Base-by-base conservation (phyloP, 2,329 filamentous ascomycete species). In the Cordyceps fumosorosea region DNA sequence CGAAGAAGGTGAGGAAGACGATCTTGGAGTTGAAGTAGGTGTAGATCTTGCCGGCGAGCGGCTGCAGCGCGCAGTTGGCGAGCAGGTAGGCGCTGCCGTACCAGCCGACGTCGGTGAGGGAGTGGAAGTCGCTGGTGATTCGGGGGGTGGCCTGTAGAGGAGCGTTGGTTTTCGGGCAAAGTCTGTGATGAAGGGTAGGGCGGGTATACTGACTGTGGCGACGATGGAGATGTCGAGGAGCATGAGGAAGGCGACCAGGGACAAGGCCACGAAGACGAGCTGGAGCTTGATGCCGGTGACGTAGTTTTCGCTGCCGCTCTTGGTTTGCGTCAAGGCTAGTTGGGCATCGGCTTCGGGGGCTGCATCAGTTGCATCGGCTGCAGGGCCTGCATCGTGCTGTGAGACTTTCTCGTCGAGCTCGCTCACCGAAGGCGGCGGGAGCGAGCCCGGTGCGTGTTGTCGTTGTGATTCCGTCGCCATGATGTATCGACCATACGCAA, bases 41-140 rank as follows among this genome's bases (percentile, higher is more conserved):
- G 64, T 82, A 84, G 0, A 84, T 60, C 67, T 79, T 83, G 2
- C 82, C 82, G 0, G 78, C 75, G 16, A 84, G 72, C 2, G 81
- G 81, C 61, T 82, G 80, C 3, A 84, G 67, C 12, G 79, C 50
- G 78, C 76, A 63, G 78, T 82, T 79, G 14, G 77, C 70, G 44
- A 83, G 72, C 37, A 77, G 75, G 66, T 81, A 82, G 26, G 78
- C 77, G 56, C 77, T 78, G 3, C 77, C 79, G 67, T 84, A 84
- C 82, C 82, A 85, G 45, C 81, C 82, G n/a, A 84, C 77, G 65
- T 85, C 81, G 4, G 72, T 67, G 0, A 84, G 71, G 18, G 79
- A 77, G 60, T 82, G 76, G 68, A 82, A 80, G 26, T 79, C 73
- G 53, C 74, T 77, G 0, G 81, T 83, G 63, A 84, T 83, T 55